A percentile compares a stretch with the other conserved stretches of the same genome.
Evolutionary conservation across 106 monocot genomes (phyloP).

Genomic region (Alisma plantagoaquatica): DNA sequence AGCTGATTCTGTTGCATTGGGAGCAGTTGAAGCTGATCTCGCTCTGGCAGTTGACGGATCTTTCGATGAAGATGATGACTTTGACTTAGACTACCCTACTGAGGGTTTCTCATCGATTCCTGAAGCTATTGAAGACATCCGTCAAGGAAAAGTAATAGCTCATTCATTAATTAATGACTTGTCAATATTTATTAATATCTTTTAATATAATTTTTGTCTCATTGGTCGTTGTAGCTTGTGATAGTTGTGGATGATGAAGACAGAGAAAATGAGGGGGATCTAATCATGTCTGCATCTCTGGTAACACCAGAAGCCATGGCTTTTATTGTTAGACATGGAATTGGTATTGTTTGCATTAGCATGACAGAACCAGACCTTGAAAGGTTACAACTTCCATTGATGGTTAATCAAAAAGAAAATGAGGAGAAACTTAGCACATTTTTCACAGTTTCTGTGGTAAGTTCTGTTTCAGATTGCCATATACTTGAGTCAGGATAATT

Average conservation of each 20-base stretch:
- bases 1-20: conserved; percentile 29
- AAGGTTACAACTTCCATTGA: conserved; percentile 65
- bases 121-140: conserved; percentile 86
- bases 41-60: conserved; percentile 28
- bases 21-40: conserved; percentile 36
- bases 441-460: conserved; percentile 92
- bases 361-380: conserved; percentile 96
- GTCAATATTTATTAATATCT: too few species aligned
- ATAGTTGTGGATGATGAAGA: conserved; percentile 95
- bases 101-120: conserved; percentile 71
- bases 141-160: conserved; percentile 96
- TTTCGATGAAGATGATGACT: conserved; percentile 37
- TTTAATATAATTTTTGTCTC: too few species aligned
- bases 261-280: conserved; percentile 97
- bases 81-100: conserved; percentile 68
- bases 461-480: too few species aligned
- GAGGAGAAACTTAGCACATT: conserved; percentile 77
- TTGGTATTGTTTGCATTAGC: conserved; percentile 95
- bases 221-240: conserved; percentile 50
- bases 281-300: conserved; percentile 92
- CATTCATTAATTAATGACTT: too few species aligned
- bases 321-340: conserved; percentile 87
- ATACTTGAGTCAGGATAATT: too few species aligned
- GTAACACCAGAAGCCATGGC: conserved; percentile 85
- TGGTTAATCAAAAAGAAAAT: conserved; percentile 74